phyloP scores from a whole-genome alignment of 768 basidiomycete species.

The Kwoniella pini region DNA sequence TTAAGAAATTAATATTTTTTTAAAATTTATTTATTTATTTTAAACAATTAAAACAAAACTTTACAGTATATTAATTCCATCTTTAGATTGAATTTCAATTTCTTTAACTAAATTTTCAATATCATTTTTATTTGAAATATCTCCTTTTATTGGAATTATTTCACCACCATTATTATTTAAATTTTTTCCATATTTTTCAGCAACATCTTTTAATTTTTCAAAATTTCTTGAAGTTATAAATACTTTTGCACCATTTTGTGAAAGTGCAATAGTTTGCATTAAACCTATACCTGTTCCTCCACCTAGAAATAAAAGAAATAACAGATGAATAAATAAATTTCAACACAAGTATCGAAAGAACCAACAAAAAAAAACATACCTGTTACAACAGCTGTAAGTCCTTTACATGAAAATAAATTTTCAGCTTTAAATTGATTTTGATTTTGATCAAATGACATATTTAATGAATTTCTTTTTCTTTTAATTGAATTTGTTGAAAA shows the following conservation, averaged over 20 bases:
- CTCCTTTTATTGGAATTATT: slow-evolving; percentile 35
- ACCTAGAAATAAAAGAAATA: slow-evolving; percentile 1
- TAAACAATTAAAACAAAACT: too few species aligned
- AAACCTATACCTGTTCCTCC: slow-evolving; percentile 41
- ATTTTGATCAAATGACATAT: slow-evolving; percentile 28
- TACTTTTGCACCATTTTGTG: slow-evolving; percentile 43
- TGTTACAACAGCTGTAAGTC: slow-evolving; percentile 41
- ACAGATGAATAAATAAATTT: too few species aligned
- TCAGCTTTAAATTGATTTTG: slow-evolving; percentile 36
- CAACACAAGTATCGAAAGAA: too few species aligned
- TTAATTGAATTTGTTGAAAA: too few species aligned
- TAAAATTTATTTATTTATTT: too few species aligned
- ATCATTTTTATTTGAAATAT: slow-evolving; percentile 34
- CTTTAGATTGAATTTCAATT: slow-evolving; percentile 29
- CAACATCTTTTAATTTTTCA: slow-evolving; percentile 41
- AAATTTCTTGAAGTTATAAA: slow-evolving; percentile 36
- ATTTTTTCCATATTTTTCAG: slow-evolving; percentile 37
- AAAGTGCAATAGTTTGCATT: slow-evolving; percentile 40
- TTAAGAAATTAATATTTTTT: too few species aligned
- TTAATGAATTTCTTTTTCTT: not conserved
- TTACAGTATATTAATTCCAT: slow-evolving; percentile 44
- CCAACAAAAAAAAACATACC: slow-evolving; percentile 24
- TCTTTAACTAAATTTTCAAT: slow-evolving; percentile 28
- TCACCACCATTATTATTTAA: slow-evolving; percentile 17
- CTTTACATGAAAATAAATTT: slow-evolving; percentile 39